phyloP scores from a whole-genome alignment of 73 alveolate species.

The Paramecium octaurelia region DNA sequence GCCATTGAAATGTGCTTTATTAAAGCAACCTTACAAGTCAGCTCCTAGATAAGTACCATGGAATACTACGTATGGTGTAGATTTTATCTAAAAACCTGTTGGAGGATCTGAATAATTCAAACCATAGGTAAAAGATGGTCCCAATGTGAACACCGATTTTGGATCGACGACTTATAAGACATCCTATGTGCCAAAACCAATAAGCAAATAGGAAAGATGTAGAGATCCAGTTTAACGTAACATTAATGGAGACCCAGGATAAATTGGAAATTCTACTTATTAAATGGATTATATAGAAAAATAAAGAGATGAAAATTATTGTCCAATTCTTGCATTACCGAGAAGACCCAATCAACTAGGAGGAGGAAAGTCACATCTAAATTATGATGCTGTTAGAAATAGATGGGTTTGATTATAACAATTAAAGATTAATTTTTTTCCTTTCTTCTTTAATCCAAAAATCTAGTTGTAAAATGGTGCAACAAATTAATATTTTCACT shows the following conservation, averaged over 20 bases:
- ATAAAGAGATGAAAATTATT: background rate
- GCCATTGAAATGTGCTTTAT: background rate
- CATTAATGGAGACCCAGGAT: conserved; percentile 18
- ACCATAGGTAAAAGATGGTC: conserved; percentile 9
- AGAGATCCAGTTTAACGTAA: conserved; percentile 14
- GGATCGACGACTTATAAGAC: conserved; percentile 19
- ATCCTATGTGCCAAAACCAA: background rate
- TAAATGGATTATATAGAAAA: background rate
- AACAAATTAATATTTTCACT: background rate
- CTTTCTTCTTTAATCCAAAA: background rate
- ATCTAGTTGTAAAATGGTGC: background rate
- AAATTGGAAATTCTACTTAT: conserved; percentile 24
- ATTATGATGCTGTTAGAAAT: background rate
- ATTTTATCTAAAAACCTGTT: background rate
- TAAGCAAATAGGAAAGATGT: background rate
- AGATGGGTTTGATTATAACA: conserved; percentile 15
- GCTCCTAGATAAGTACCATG: conserved; percentile 7
- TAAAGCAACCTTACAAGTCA: background rate
- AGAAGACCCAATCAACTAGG: background rate
- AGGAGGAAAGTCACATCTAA: conserved; percentile 29
- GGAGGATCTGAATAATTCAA: background rate
- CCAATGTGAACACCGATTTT: background rate
- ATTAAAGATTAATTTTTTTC: background rate
- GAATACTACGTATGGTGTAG: background rate
- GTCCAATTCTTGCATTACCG: conserved; percentile 11